Conservation (phyloP, 306 rosid species). For the Luffa aegyptiaca region DNA sequence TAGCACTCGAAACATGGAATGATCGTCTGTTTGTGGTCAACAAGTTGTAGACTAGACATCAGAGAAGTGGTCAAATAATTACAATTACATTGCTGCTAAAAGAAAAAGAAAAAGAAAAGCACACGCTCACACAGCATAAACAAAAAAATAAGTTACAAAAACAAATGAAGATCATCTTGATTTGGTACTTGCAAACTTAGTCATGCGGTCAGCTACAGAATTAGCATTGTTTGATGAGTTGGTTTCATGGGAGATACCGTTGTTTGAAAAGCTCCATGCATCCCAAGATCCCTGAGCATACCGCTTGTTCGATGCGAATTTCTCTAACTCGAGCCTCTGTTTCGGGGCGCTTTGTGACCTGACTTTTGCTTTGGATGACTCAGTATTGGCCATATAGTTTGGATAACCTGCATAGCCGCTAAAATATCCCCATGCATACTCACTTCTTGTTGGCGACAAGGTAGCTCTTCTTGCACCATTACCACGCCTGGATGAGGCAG, state of each 20-base stretch:
- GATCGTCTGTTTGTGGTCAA: background rate
- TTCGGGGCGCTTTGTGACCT: constrained; percentile 92
- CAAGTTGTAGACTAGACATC: constrained; percentile 3
- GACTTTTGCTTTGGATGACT: constrained; percentile 76
- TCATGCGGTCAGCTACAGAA: constrained; percentile 28
- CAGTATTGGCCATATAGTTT: constrained; percentile 84
- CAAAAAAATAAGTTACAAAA: background rate
- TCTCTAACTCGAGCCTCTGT: constrained; percentile 77
- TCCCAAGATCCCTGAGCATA: constrained; percentile 44
- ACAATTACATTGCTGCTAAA: constrained; percentile 12
- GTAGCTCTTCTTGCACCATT: constrained; percentile 44
- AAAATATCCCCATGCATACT: constrained; percentile 56
- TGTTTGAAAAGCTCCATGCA: constrained; percentile 36
- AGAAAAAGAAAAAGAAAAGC: background rate
- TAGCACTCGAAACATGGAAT: background rate
- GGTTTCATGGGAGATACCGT: constrained; percentile 16
- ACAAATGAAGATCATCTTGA: constrained; percentile 31
- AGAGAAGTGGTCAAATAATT: constrained; percentile 28
- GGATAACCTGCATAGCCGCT: constrained; percentile 50
- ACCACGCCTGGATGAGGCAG: constrained; percentile 57
- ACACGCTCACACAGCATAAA: constrained; percentile 11
- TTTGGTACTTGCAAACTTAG: constrained; percentile 37
- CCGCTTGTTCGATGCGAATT: constrained; percentile 29
- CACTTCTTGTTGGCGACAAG: constrained; percentile 71
- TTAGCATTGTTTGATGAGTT: constrained; percentile 28